Evolutionary conservation across 2,329 filamentous ascomycete species (phyloP), one percentile per base, ranked within the genome.

Genomic region (Neospermospora avenae): DNA sequence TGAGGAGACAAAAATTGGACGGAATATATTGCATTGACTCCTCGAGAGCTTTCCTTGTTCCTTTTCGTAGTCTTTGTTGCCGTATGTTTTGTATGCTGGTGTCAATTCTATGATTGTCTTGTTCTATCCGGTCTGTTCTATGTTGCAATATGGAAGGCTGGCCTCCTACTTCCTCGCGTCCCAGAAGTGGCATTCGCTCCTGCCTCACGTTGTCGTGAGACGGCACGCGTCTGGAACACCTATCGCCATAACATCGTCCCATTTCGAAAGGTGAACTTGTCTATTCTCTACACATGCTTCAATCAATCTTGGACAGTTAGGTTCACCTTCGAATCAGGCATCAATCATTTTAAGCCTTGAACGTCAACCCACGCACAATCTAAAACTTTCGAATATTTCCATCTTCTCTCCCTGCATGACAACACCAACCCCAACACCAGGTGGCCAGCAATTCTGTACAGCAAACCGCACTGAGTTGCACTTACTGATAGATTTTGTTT

Each of bases 321-420:
- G 20, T 51, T 35, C 48, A 51, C 48, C 48, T 51, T 51, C 18
- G 8, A 24, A 37, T 51, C 18, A 51, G 48, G 48, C 48, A 51
- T 51, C 31, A 51, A 35, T 31, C 34, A 35, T 51, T 18, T 3
- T 7, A 34, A 28, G 35, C 14, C 14, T 16, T 22, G 5, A 51
- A 37, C 6, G 11, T 51, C 48, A 18, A 13, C 28, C 28, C 28
- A 31, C 28, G 28, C 28, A 31, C 28, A 31, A 31, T 10, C 28
- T 31, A 10, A 31, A 6, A 31, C 5, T 31, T 31, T 31, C 28
- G 28, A 31, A 31, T 5, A 31, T 31, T 10, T 31, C 28, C 28
- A 31, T 51, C 48, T 37, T 51, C 18, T 35, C 31, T 18, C 18
- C 39, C 24, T 11, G 3, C 18, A 37, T 6, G 8, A 51, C n/a